Evolutionary conservation across 192 early-diverging fungal genomes (phyloP), one percentile per base, ranked within the genome.

Genomic region (Entomortierella chlamydospora): DNA sequence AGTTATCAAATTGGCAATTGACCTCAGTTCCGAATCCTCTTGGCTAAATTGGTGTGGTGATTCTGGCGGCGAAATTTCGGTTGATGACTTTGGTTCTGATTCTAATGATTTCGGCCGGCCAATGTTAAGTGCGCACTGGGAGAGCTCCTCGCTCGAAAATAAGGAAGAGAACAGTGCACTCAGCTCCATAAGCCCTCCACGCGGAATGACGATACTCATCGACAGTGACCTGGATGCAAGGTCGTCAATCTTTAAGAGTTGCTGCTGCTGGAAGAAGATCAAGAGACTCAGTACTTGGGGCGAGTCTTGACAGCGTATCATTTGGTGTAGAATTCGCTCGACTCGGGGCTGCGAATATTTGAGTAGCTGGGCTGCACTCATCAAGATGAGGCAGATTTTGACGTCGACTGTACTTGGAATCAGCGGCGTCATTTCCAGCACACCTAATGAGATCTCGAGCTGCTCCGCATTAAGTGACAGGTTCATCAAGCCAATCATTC

Each of bases 401-500:
- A 79, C 57, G 28, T 64, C 68, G 29, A 79, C 47, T 1, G 76
- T 79, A 29, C 67, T 59, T 11, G 76, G 61, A 2, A 70, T 68
- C 4, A 57, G 28, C 12, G 76, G 76, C 20, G 43, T 2, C 76
- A 79, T 70, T 34, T 79, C 76, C 23, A 79, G 52, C 2, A 79
- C 68, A 10, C 61, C 61, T 1, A 79, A 23, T 4, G 76, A 79
- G 5, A 79, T 79, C 31, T 70, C 76, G 4, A 79, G 31, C 33
- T 79, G 76, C 39, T 79, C 76, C 0, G 61, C 28, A 1, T 68
- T 50, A 1, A 79, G 57, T 10, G 68, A 15, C 2, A 79, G 57
- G 52, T 55, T 65, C 76, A 79, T 70, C 3, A 79, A 42, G 20
- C 76, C 76, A 1, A 79, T 26, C 76, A 79, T 79, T 28, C 76